Percentiles rank a stretch among this genome's conserved stretches.
Conservation (phyloP, 1,284 basidiomycete genomes). For the Tilletia walkeri region DNA sequence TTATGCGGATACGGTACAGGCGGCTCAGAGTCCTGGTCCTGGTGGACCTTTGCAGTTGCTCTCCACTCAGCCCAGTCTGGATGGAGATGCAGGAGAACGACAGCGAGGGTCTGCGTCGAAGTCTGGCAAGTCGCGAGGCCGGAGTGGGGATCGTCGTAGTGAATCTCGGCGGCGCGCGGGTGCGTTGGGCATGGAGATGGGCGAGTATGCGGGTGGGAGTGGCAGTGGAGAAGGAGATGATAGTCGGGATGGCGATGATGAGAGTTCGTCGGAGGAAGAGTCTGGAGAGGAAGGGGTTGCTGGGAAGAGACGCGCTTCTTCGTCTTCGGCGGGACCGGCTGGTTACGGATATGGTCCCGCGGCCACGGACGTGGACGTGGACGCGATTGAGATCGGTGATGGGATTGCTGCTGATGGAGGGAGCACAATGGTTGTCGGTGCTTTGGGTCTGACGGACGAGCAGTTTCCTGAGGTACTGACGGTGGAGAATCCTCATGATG, state of each 20-base stretch:
- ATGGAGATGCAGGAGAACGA: neutral
- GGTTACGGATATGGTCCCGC: conserved; percentile 17
- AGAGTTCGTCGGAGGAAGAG: conserved; percentile 36
- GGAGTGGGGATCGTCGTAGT: neutral
- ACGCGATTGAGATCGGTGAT: neutral
- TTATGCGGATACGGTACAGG: conserved; percentile 22
- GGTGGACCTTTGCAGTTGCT: neutral
- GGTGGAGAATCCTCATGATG: conserved; percentile 1
- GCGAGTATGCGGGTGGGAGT: neutral
- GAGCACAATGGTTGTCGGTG: neutral
- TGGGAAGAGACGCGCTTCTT: neutral
- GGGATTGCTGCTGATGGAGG: neutral
- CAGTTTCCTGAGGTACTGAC: conserved; percentile 9
- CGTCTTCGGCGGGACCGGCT: neutral
- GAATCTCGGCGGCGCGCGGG: neutral
- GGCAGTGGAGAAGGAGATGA: conserved; percentile 21
- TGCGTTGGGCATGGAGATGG: conserved; percentile 8
- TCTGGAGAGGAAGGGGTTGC: neutral
- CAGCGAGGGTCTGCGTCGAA: neutral
- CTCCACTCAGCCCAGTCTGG: neutral
- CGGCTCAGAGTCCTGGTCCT: conserved; percentile 12
- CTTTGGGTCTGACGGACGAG: conserved; percentile 9
- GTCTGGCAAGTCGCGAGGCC: neutral
- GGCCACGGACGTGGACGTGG: neutral
- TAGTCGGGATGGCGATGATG: conserved; percentile 45